Evolutionary conservation across 257 asterid species (phyloP).

Genomic region (Linderniella brevidens): DNA sequence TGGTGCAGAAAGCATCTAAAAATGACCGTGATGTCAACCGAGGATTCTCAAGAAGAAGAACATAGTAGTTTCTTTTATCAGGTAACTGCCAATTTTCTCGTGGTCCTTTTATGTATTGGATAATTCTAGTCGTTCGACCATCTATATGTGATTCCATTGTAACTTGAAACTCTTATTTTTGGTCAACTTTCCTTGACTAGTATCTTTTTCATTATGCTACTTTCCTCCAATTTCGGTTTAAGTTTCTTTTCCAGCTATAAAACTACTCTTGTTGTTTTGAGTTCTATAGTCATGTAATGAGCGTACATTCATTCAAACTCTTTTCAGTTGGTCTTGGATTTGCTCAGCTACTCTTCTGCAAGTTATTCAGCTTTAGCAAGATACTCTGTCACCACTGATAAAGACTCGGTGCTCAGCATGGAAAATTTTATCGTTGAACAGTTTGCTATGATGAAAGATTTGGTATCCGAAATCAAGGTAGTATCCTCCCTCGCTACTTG

Average conservation of each 20-base stretch:
- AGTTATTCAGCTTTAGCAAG: slow-evolving; percentile 56
- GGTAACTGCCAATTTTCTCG: slow-evolving; percentile 22
- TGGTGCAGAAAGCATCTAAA: slow-evolving; percentile 91
- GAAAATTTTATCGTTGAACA: slow-evolving; percentile 68
- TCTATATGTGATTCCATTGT: background rate
- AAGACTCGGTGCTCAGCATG: slow-evolving; percentile 30
- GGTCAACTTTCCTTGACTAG: no score
- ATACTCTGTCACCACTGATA: slow-evolving; percentile 31
- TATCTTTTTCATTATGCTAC: no score
- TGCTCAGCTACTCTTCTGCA: slow-evolving; percentile 60
- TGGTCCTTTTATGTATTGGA: background rate
- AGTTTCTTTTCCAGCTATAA: no score
- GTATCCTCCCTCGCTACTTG: background rate
- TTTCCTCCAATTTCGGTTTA: no score
- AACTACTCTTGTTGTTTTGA: no score
- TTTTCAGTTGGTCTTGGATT: slow-evolving; percentile 67
- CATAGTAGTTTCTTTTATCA: slow-evolving; percentile 63
- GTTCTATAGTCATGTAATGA: no score
- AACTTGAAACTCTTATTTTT: background rate
- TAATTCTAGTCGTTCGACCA: background rate
- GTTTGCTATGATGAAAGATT: slow-evolving; percentile 43
- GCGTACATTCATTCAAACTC: slow-evolving; percentile 8
- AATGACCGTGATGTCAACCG: slow-evolving; percentile 84
- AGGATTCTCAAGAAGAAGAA: slow-evolving; percentile 89
- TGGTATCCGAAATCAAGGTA: slow-evolving; percentile 64